Evolutionary conservation across 805 yeast species (phyloP).

Genomic region (Ogataea thermomethanolica): DNA sequence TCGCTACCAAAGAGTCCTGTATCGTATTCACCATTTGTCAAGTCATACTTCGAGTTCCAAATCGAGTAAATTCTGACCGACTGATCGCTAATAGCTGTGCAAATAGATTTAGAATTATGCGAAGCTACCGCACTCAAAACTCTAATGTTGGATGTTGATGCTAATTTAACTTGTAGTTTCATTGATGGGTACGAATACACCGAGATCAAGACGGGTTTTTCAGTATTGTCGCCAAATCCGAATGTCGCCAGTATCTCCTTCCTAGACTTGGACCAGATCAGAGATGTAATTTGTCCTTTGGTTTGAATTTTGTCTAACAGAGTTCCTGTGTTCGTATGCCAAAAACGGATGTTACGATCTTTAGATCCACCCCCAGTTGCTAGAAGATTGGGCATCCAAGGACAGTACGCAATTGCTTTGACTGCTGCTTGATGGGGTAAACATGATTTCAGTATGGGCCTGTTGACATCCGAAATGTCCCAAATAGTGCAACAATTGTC

Average conservation of each 20-base stretch:
- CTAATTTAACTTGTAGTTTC: constrained; percentile 45
- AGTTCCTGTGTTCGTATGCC: constrained; percentile 84
- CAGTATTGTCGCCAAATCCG: constrained; percentile 62
- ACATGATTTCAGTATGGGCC: constrained; percentile 44
- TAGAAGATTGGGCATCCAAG: constrained; percentile 76
- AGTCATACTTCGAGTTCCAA: constrained; percentile 53
- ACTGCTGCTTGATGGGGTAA: constrained; percentile 82
- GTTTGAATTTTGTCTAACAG: constrained; percentile 54
- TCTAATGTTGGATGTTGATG: constrained; percentile 49
- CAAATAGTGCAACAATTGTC: constrained; percentile 79
- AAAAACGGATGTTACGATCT: constrained; percentile 75
- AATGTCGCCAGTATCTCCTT: constrained; percentile 74
- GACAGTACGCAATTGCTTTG: constrained; percentile 86
- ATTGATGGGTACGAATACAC: constrained; percentile 69
- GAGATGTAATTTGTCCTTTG: constrained; percentile 72
- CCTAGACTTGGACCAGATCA: constrained; percentile 66
- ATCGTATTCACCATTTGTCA: constrained; percentile 28
- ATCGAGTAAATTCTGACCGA: constrained; percentile 70
- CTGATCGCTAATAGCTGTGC: constrained; percentile 76
- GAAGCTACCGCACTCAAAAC: constrained; percentile 65
- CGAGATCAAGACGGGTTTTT: constrained; percentile 48
- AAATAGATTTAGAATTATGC: constrained; percentile 58
- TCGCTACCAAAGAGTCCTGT: constrained; percentile 52
- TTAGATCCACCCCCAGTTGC: constrained; percentile 92
- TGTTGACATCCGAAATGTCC: constrained; percentile 46